A percentile compares a stretch with the other conserved stretches of the same genome.
Evolutionary conservation across 352 stramenopile species (phyloP).

Genomic region (Thraustotheca clavata): DNA sequence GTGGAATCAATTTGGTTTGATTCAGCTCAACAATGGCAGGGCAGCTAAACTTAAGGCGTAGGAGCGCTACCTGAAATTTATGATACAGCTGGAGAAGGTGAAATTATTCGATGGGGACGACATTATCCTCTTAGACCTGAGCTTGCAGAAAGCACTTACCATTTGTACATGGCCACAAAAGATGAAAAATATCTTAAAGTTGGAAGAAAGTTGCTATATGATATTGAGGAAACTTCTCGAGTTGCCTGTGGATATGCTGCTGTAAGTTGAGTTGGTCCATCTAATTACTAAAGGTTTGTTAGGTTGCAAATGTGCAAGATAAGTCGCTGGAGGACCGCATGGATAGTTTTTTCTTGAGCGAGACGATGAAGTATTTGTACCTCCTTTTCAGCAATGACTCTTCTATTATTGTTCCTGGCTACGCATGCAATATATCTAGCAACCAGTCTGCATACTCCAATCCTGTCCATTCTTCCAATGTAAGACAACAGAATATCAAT

Average conservation of each 20-base stretch:
- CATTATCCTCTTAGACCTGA: constrained; percentile 94
- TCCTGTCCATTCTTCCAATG: background rate
- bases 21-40: background rate
- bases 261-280: constrained; percentile 19
- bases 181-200: constrained; percentile 87
- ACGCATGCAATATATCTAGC: background rate
- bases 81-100: constrained; percentile 47
- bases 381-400: constrained; percentile 94
- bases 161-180: constrained; percentile 88
- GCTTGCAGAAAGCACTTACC: constrained; percentile 95
- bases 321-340: constrained; percentile 93
- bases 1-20: constrained; percentile 81
- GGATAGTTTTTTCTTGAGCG: constrained; percentile 98
- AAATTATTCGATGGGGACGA: constrained; percentile 63
- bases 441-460: background rate
- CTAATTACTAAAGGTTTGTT: constrained; percentile 22
- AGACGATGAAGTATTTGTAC: constrained; percentile 99
- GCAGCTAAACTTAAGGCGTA: background rate
- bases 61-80: constrained; percentile 94
- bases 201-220: constrained; percentile 75
- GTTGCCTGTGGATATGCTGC: constrained; percentile 91
- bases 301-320: constrained; percentile 83
- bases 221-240: constrained; percentile 79
- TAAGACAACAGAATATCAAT: background rate
- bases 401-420: constrained; percentile 53